A percentile compares a stretch with the other conserved stretches of the same genome.
These are phyloP conservation scores for Plasmodium chabaudi DNA, from an alignment of 169 alveolate genomes.

Conservation along the genomic window DNA sequence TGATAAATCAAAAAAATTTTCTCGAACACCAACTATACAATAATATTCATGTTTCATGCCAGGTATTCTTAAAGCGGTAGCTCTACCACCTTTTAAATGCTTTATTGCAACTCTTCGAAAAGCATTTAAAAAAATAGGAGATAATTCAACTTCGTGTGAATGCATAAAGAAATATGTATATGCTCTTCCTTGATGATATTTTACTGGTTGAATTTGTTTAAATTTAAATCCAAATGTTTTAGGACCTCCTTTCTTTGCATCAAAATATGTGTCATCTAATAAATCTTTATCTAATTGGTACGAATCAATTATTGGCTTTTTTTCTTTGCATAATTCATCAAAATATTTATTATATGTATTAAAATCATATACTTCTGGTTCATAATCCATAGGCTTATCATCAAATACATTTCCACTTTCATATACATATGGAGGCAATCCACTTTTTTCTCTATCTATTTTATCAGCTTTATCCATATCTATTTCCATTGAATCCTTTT, in stretches of 20 bases:
- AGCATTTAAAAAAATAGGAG: slow-evolving; percentile 88
- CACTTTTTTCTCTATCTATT: slow-evolving; percentile 42
- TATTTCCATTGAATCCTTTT: slow-evolving; percentile 26
- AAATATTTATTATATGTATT: slow-evolving; percentile 75
- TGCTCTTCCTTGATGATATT: slow-evolving; percentile 87
- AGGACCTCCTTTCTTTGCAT: slow-evolving; percentile 77
- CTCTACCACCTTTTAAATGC: slow-evolving; percentile 87
- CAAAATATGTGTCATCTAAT: slow-evolving; percentile 73
- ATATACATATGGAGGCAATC: slow-evolving; percentile 72
- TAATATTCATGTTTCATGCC: slow-evolving; percentile 86
- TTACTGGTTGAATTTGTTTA: slow-evolving; percentile 89
- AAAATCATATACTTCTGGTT: slow-evolving; percentile 76
- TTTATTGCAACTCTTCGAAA: slow-evolving; percentile 86
- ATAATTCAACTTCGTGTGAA: slow-evolving; percentile 86
- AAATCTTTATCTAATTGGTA: slow-evolving; percentile 62
- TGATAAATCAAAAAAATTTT: slow-evolving; percentile 85
- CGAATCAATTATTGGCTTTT: slow-evolving; percentile 43
- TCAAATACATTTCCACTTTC: slow-evolving; percentile 58
- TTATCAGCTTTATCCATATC: slow-evolving; percentile 59
- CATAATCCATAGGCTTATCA: slow-evolving; percentile 45
- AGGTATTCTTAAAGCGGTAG: slow-evolving; percentile 88
- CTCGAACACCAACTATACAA: slow-evolving; percentile 86
- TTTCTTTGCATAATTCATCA: slow-evolving; percentile 72
- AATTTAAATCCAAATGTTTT: slow-evolving; percentile 89
- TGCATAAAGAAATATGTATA: slow-evolving; percentile 89